phyloP scores from a whole-genome alignment of 768 basidiomycete genomes.

The Russula sp. region DNA sequence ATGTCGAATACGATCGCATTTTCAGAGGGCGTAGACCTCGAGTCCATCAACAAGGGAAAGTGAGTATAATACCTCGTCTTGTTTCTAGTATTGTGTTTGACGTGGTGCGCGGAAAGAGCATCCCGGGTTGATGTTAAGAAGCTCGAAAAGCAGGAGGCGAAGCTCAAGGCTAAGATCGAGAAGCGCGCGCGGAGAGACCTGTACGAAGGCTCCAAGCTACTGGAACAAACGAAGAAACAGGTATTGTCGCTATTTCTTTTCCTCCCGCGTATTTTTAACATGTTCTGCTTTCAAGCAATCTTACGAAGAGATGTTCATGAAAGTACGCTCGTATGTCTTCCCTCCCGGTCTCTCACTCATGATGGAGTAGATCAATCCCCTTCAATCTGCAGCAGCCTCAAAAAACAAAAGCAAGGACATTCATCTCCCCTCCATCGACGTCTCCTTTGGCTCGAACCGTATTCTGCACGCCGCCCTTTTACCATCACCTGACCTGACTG shows the following conservation, averaged over 20 bases:
- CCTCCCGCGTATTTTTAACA: not conserved
- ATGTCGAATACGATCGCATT: conserved; percentile 78
- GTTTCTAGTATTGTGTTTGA: not conserved
- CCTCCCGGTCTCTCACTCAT: not conserved
- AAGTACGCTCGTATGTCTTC: conserved; percentile 40
- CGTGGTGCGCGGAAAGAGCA: conserved; percentile 43
- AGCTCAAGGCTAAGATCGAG: conserved; percentile 96
- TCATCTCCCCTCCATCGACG: conserved; percentile 90
- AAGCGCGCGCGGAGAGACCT: conserved; percentile 87
- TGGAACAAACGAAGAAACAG: conserved; percentile 90
- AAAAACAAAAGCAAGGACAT: conserved; percentile 99
- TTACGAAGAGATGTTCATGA: conserved; percentile 99
- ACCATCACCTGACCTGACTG: conserved; percentile 2
- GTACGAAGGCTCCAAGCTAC: conserved; percentile 93
- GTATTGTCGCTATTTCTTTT: conserved; percentile 33
- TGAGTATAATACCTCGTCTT: conserved; percentile 30
- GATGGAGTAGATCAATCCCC: conserved; percentile 70
- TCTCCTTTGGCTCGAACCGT: conserved; percentile 91
- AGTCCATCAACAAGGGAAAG: conserved; percentile 94
- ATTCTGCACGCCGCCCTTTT: conserved; percentile 58
- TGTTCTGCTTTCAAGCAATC: conserved; percentile 58
- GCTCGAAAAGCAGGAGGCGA: conserved; percentile 94
- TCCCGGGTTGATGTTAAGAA: conserved; percentile 93
- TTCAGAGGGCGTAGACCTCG: conserved; percentile 79
- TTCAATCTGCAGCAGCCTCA: conserved; percentile 67